These are phyloP conservation scores for Acacia melanoxylon DNA, from an alignment of 306 rosid genomes.

Conservation along the genomic window DNA sequence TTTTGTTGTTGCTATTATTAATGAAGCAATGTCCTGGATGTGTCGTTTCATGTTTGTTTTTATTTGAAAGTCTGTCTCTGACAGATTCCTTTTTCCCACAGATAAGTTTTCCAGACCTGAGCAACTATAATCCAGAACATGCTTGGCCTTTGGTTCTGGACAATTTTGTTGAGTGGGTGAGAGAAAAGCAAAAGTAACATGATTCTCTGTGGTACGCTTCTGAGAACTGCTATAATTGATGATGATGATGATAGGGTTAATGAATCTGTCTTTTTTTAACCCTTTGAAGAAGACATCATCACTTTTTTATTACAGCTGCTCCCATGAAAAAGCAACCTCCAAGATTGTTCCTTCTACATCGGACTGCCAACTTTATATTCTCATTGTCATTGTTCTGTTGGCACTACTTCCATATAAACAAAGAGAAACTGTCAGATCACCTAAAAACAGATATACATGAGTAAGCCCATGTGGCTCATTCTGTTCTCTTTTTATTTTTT, in stretches of 20 bases:
- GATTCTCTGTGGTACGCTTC: conserved; percentile 38
- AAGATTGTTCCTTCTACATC: conserved; percentile 15
- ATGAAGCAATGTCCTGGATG: not conserved
- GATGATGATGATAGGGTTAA: conserved; percentile 6
- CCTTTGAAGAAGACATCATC: conserved; percentile 16
- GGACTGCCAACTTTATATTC: conserved; percentile 16
- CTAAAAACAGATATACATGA: conserved; percentile 37
- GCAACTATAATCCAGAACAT: conserved; percentile 75
- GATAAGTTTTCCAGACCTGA: conserved; percentile 80
- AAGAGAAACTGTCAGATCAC: conserved; percentile 21
- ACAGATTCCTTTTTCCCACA: conserved; percentile 34
- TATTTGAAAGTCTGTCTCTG: not conserved
- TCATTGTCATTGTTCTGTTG: conserved; percentile 34
- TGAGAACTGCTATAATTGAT: conserved; percentile 36
- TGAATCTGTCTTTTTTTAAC: conserved; percentile 22
- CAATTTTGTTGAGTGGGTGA: conserved; percentile 89
- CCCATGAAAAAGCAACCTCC: not conserved
- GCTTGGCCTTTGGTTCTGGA: conserved; percentile 99
- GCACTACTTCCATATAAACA: conserved; percentile 45
- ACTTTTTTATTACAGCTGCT: not conserved
- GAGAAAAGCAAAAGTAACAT: conserved; percentile 54
- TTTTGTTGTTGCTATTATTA: not conserved
- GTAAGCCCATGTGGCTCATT: conserved; percentile 19
- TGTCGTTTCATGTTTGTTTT: not conserved
- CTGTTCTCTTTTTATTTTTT: conserved; percentile 10